Percentiles rank a stretch among this genome's conserved stretches.
phyloP scores from a whole-genome alignment of 129 eudicot genomes.

The Artemisia argyi region DNA sequence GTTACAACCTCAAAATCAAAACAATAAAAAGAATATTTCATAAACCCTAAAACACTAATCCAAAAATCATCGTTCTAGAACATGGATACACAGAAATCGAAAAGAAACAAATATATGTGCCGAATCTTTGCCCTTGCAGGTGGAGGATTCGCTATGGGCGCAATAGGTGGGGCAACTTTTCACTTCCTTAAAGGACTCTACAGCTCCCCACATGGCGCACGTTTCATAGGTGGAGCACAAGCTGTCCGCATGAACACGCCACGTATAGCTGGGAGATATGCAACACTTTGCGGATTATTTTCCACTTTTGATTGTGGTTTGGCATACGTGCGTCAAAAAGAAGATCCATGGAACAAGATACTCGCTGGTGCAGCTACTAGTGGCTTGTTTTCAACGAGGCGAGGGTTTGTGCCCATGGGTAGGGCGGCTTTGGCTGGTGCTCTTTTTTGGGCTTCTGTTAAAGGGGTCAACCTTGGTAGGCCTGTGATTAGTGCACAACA shows the following conservation, averaged over 20 bases:
- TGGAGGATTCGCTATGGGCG: slow-evolving; percentile 48
- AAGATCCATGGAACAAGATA: slow-evolving; percentile 77
- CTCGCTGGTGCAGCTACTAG: slow-evolving; percentile 81
- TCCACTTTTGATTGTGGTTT: slow-evolving; percentile 62
- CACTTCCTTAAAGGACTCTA: slow-evolving; percentile 55
- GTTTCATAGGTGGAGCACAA: slow-evolving; percentile 55
- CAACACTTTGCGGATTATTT: slow-evolving; percentile 68
- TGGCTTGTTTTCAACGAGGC: slow-evolving; percentile 64
- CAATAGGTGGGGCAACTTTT: slow-evolving; percentile 64
- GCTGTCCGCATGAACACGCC: slow-evolving; percentile 73
- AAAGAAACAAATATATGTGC: too few species aligned
- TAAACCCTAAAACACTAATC: background rate
- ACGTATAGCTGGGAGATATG: slow-evolving; percentile 64
- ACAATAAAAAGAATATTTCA: too few species aligned
- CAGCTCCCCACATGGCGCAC: slow-evolving; percentile 57
- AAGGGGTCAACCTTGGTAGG: slow-evolving; percentile 71
- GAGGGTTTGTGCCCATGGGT: slow-evolving; percentile 50
- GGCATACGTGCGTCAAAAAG: slow-evolving; percentile 68
- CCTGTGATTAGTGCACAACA: slow-evolving; percentile 14
- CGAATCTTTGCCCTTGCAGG: too few species aligned
- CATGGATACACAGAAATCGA: too few species aligned
- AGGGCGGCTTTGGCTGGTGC: slow-evolving; percentile 56
- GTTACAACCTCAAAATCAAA: background rate
- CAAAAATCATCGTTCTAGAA: too few species aligned
- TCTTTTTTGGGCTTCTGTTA: slow-evolving; percentile 58